A percentile compares a stretch with the other conserved stretches of the same genome.
Conservation (phyloP, 306 rosid species). For the Prunus armeniaca region DNA sequence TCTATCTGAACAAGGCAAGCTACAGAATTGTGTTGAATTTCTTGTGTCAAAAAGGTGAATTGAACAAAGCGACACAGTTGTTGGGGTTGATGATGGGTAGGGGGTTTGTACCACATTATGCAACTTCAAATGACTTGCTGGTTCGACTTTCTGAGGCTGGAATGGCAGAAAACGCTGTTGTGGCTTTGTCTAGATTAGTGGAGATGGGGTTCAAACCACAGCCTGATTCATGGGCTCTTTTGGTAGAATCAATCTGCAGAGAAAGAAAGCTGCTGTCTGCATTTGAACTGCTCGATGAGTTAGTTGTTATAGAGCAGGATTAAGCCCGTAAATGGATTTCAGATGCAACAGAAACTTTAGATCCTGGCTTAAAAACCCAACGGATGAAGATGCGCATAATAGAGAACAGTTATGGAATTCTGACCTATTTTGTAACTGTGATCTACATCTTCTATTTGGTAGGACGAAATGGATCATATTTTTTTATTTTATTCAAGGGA, state of each 20-base stretch:
- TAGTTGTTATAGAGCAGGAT: conserved; percentile 27
- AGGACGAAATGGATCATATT: neutral
- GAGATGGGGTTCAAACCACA: conserved; percentile 73
- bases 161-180: conserved; percentile 62
- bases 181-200: conserved; percentile 50
- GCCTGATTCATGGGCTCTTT: conserved; percentile 60
- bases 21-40: conserved; percentile 79
- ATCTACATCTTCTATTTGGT: neutral
- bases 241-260: conserved; percentile 62
- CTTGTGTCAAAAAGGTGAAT: conserved; percentile 53
- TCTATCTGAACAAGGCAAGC: conserved; percentile 73
- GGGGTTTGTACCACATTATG: conserved; percentile 77
- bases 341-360: conserved; percentile 1
- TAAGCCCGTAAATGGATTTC: conserved; percentile 6
- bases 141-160: conserved; percentile 63
- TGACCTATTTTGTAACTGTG: neutral
- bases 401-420: neutral
- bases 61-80: conserved; percentile 51
- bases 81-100: conserved; percentile 65
- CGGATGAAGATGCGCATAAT: neutral
- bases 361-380: neutral
- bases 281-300: conserved; percentile 71
- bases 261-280: conserved; percentile 56
- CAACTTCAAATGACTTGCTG: conserved; percentile 74
- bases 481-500: neutral